phyloP scores from a whole-genome alignment of 495 filamentous ascomycete genomes.

The Lasiosphaeria ovina region DNA sequence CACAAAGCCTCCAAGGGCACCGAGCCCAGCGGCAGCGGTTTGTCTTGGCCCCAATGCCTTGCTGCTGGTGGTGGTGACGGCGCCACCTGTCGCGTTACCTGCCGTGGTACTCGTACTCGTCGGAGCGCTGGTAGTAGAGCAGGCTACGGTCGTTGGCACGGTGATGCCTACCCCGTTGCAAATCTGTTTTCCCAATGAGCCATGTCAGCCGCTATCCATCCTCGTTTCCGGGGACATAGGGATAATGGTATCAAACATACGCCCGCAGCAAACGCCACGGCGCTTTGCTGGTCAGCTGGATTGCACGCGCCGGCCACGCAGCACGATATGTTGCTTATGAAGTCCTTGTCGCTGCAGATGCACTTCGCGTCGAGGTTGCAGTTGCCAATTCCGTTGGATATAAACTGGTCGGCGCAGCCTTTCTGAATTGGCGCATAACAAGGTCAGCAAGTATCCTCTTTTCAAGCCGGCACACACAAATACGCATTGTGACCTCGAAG shows the following conservation, averaged over 20 bases:
- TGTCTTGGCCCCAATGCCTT: constrained; percentile 26
- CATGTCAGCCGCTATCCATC: background rate
- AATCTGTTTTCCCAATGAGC: constrained; percentile 23
- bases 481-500: too few relatives aligned
- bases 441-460: constrained; percentile 1
- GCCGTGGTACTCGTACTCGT: constrained; percentile 24
- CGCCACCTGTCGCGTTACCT: constrained; percentile 14
- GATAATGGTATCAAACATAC: constrained; percentile 16
- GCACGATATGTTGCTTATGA: constrained; percentile 63
- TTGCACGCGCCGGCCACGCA: constrained; percentile 61
- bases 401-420: constrained; percentile 52
- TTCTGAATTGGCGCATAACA: constrained; percentile 38
- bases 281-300: constrained; percentile 49
- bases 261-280: constrained; percentile 31
- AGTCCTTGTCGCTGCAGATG: constrained; percentile 61
- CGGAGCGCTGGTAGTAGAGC: constrained; percentile 25
- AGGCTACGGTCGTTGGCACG: constrained; percentile 34
- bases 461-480: too few relatives aligned
- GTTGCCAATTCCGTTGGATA: constrained; percentile 43
- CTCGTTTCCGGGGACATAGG: background rate
- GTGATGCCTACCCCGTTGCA: constrained; percentile 36
- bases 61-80: constrained; percentile 19
- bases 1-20: constrained; percentile 33
- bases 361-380: constrained; percentile 63
- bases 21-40: constrained; percentile 28